A percentile compares a stretch with the other conserved stretches of the same genome.
Conservation (phyloP, 495 filamentous ascomycete genomes). For the Elaphomyces granulatus region DNA sequence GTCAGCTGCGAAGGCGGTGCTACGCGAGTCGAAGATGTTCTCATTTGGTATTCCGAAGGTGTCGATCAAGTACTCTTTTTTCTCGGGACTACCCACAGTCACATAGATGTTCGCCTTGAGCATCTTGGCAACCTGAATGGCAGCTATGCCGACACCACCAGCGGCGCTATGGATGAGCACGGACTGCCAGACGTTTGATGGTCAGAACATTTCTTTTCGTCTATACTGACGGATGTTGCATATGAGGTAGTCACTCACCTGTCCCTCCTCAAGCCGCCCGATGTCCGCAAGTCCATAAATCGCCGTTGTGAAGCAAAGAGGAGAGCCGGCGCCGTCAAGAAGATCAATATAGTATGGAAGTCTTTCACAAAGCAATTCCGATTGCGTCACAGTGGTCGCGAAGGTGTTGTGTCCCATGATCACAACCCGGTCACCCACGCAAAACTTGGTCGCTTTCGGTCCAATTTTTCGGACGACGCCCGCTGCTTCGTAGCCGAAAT, state of each 20-base stretch:
- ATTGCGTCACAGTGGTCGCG: slow-evolving; percentile 9
- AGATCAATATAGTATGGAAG: slow-evolving; percentile 24
- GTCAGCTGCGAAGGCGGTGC: slow-evolving; percentile 24
- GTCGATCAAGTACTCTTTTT: slow-evolving; percentile 18
- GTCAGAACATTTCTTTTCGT: too few species aligned
- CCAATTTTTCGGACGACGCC: slow-evolving; percentile 26
- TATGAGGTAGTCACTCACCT: slow-evolving; percentile 4
- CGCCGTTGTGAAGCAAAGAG: slow-evolving; percentile 24
- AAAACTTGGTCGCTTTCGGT: slow-evolving; percentile 10
- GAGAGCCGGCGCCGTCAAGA: slow-evolving; percentile 31
- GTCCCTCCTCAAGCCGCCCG: slow-evolving; percentile 14
- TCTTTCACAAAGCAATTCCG: slow-evolving; percentile 11
- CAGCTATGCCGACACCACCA: slow-evolving; percentile 22
- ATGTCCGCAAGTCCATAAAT: slow-evolving; percentile 26
- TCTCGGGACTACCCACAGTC: slow-evolving; percentile 26
- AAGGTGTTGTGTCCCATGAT: slow-evolving; percentile 21
- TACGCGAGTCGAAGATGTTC: slow-evolving; percentile 34
- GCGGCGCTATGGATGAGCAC: slow-evolving; percentile 28
- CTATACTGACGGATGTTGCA: too few species aligned
- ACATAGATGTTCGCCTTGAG: slow-evolving; percentile 11
- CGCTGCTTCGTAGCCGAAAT: slow-evolving; percentile 26
- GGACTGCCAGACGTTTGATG: slow-evolving; percentile 15
- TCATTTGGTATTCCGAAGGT: slow-evolving; percentile 17
- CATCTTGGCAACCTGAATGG: slow-evolving; percentile 14
- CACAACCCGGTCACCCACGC: slow-evolving; percentile 30